These are phyloP conservation scores for Blumeriella jaapii DNA, from an alignment of 2,329 filamentous ascomycete species.

Conservation along the genomic window DNA sequence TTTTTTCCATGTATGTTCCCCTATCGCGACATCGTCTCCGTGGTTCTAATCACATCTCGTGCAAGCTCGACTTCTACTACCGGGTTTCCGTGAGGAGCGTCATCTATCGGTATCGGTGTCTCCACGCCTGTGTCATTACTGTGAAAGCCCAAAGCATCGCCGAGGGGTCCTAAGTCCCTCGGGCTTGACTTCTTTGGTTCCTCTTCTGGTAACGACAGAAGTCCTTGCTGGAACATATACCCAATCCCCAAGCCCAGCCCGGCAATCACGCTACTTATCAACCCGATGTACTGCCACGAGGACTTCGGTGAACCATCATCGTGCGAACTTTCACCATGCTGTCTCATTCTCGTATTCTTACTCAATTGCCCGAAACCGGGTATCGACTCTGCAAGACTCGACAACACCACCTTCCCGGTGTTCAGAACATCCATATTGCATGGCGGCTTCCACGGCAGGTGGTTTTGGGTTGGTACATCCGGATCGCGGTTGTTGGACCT, in stretches of 20 bases:
- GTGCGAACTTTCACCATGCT: slow-evolving; percentile 17
- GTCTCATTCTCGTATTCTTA: slow-evolving; percentile 21
- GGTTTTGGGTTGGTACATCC: slow-evolving; percentile 8
- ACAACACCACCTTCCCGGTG: slow-evolving; percentile 21
- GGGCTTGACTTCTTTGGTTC: slow-evolving; percentile 9
- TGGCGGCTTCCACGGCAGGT: slow-evolving; percentile 25
- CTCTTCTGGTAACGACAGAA: slow-evolving; percentile 17
- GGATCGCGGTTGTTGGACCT: slow-evolving; percentile 4
- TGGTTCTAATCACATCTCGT: slow-evolving; percentile 1
- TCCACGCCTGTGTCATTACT: slow-evolving; percentile 14
- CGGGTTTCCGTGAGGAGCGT: slow-evolving; percentile 8
- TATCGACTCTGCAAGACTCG: slow-evolving; percentile 22
- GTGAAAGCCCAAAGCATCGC: slow-evolving; percentile 19
- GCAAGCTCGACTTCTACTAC: slow-evolving; percentile 18
- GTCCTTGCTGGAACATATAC: slow-evolving; percentile 26
- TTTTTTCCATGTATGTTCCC: too few relatives aligned
- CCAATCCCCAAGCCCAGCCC: slow-evolving; percentile 24
- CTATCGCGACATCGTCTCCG: slow-evolving; percentile 6
- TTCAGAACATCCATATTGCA: slow-evolving; percentile 21
- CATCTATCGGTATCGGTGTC: slow-evolving; percentile 10
- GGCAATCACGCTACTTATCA: slow-evolving; percentile 21
- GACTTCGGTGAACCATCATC: slow-evolving; percentile 13
- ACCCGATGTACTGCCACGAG: slow-evolving; percentile 16
- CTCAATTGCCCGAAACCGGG: slow-evolving; percentile 22
- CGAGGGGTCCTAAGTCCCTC: slow-evolving; percentile 20